Conservation (phyloP, 495 filamentous ascomycete species). For the Xylona heveae region DNA sequence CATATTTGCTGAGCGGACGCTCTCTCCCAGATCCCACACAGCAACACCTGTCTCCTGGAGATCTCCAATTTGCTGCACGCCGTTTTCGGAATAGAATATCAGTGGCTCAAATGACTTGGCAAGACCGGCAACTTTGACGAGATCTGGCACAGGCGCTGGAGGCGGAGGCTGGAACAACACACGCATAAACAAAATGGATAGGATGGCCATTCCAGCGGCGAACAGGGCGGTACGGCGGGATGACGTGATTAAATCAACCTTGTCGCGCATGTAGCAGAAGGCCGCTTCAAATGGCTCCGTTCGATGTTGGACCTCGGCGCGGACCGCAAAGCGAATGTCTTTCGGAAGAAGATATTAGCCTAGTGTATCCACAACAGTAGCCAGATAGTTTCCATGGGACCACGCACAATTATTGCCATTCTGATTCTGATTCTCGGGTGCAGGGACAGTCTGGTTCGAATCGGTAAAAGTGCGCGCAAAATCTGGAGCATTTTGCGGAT, state of each 20-base stretch:
- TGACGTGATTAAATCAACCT: conserved; percentile 31
- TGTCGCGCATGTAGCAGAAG: conserved; percentile 37
- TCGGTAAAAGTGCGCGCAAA: conserved; percentile 8
- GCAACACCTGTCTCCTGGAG: conserved; percentile 77
- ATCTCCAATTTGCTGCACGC: conserved; percentile 60
- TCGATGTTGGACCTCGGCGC: conserved; percentile 71
- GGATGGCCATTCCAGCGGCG: conserved; percentile 28
- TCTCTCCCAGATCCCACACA: conserved; percentile 82
- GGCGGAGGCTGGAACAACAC: conserved; percentile 43
- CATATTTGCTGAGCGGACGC: conserved; percentile 72
- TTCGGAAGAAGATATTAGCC: conserved; percentile 13
- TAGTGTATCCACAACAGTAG: conserved; percentile 11
- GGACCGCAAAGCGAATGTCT: conserved; percentile 75
- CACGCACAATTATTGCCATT: conserved; percentile 20
- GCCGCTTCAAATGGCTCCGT: conserved; percentile 64
- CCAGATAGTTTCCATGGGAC: conserved; percentile 9
- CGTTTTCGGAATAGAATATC: conserved; percentile 81
- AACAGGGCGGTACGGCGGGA: conserved; percentile 43
- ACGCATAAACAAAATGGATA: conserved; percentile 38
- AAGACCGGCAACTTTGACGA: conserved; percentile 73
- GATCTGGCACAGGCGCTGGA: conserved; percentile 54
- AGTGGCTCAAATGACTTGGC: conserved; percentile 78
- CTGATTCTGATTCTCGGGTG: conserved; percentile 27
- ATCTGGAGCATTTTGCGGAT: conserved; percentile 8
- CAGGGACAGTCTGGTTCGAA: conserved; percentile 14